Evolutionary conservation across 139 green algal genomes (phyloP).

Genomic region (Chlamydomonas urium): DNA sequence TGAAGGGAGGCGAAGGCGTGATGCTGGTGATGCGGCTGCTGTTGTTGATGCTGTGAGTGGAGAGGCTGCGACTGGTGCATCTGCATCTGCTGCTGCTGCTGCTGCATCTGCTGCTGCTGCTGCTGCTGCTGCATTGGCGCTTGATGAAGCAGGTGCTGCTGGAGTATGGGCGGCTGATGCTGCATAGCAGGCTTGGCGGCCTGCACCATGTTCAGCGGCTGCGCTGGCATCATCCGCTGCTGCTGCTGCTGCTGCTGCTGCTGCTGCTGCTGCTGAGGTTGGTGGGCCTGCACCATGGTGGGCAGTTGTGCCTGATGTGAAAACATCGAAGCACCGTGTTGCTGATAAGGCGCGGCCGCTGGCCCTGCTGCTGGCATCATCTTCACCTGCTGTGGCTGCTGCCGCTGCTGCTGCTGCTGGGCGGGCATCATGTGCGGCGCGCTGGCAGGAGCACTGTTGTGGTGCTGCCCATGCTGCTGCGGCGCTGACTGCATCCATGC

Average conservation of each 20-base stretch:
- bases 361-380: not conserved
- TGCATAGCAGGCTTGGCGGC: not conserved
- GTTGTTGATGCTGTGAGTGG: too few species aligned
- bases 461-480: too few species aligned
- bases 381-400: not conserved
- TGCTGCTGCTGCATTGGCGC: not conserved
- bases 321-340: too few species aligned
- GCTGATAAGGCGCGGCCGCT: too few species aligned
- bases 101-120: not conserved
- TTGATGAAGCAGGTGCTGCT: not conserved
- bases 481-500: too few species aligned
- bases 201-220: not conserved
- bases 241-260: not conserved
- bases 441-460: not conserved
- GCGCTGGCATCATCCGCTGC: not conserved
- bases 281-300: too few species aligned
- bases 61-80: too few species aligned
- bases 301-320: too few species aligned
- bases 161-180: not conserved
- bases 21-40: too few species aligned
- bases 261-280: slow-evolving; percentile 1
- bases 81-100: not conserved
- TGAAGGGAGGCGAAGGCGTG: too few species aligned
- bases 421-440: not conserved
- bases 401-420: not conserved